These are phyloP conservation scores for Rhazya stricta DNA, from an alignment of 257 asterid species.

Conservation along the genomic window DNA sequence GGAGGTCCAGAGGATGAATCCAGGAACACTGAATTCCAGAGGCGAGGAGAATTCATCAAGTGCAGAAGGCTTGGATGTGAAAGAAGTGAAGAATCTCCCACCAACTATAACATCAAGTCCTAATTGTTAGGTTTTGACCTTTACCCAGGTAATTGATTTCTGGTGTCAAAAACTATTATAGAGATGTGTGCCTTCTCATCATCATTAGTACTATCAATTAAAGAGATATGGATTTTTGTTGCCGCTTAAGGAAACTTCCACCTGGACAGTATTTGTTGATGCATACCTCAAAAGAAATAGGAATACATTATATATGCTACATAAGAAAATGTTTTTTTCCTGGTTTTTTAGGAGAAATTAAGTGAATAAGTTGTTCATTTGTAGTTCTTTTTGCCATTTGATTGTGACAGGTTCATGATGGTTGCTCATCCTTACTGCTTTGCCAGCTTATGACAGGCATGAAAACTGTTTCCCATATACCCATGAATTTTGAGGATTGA, in stretches of 20 bases:
- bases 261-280: too few relatives aligned
- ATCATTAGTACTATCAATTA: not conserved
- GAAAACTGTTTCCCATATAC: conserved; percentile 18
- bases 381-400: not conserved
- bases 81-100: conserved; percentile 56
- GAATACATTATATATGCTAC: too few relatives aligned
- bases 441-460: conserved; percentile 18
- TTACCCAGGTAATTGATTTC: not conserved
- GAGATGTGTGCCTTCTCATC: not conserved
- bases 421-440: conserved; percentile 7
- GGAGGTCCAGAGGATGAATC: conserved; percentile 81
- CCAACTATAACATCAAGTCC: conserved; percentile 44
- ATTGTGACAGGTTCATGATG: not conserved
- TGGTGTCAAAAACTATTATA: not conserved
- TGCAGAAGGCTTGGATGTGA: conserved; percentile 59
- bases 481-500: conserved; percentile 36
- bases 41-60: conserved; percentile 65
- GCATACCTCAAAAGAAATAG: too few relatives aligned
- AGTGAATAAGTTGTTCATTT: not conserved
- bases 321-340: too few relatives aligned
- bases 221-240: too few relatives aligned
- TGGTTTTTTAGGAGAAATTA: too few relatives aligned
- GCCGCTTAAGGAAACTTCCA: too few relatives aligned
- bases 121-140: conserved; percentile 28
- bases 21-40: conserved; percentile 60